Conservation (phyloP, 2,329 filamentous ascomycete species). For the Pseudogymnoascus sp. region DNA sequence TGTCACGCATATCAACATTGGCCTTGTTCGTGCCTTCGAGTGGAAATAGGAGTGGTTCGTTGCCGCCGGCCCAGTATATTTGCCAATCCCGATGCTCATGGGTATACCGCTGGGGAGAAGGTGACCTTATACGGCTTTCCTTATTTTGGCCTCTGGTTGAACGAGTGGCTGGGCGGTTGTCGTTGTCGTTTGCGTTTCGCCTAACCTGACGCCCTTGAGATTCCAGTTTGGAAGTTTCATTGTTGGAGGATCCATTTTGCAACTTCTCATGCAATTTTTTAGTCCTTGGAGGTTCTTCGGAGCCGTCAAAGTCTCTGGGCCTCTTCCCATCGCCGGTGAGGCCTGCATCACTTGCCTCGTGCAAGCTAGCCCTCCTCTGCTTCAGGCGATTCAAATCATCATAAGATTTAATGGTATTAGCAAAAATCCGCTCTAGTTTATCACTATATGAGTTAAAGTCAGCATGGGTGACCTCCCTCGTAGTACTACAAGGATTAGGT, state of each 20-base stretch:
- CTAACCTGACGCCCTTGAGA: neutral
- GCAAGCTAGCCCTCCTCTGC: neutral
- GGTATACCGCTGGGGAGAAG: conserved; percentile 38
- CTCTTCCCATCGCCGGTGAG: neutral
- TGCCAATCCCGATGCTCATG: conserved; percentile 42
- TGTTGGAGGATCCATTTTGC: neutral
- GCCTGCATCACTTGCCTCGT: neutral
- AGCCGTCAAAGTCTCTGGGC: neutral
- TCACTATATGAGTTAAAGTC: neutral
- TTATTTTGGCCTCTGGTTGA: conserved; percentile 4
- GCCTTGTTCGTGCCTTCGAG: conserved; percentile 49
- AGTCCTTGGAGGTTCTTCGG: neutral
- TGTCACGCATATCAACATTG: conserved; percentile 61
- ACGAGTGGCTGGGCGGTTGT: conserved; percentile 3
- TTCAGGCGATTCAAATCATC: neutral
- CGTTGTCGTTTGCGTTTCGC: neutral
- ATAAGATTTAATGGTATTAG: too few species aligned
- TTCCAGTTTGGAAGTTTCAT: neutral
- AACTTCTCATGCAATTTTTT: neutral
- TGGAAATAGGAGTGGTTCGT: conserved; percentile 51
- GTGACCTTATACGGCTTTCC: neutral
- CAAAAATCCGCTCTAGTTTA: neutral
- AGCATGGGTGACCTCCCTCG: neutral
- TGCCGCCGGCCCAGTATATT: conserved; percentile 40
- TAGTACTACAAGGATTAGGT: neutral